Percentiles rank a stretch among this genome's conserved stretches.
These are phyloP conservation scores for Neurospora sp. DNA, from an alignment of 495 filamentous ascomycete species.

Conservation along the genomic window DNA sequence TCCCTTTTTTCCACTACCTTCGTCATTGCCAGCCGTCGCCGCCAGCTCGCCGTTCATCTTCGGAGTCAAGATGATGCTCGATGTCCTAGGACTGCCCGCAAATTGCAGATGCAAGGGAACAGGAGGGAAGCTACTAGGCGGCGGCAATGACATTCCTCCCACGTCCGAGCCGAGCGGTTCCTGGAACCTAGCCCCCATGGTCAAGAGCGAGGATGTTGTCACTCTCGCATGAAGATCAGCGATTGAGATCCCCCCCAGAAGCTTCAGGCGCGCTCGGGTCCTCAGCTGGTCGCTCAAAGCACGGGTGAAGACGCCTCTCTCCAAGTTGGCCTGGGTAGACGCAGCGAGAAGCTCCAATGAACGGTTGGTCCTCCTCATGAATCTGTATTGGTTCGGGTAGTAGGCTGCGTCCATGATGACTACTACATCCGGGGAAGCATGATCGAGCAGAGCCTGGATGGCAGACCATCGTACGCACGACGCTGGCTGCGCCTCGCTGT, in stretches of 20 bases:
- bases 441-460: slow-evolving; percentile 38
- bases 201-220: neutral
- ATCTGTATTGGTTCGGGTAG: slow-evolving; percentile 23
- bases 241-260: slow-evolving; percentile 27
- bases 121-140: neutral
- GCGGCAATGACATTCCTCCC: neutral
- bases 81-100: slow-evolving; percentile 31
- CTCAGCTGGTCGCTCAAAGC: slow-evolving; percentile 32
- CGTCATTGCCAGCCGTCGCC: neutral
- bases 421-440: slow-evolving; percentile 34
- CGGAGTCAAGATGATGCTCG: slow-evolving; percentile 36
- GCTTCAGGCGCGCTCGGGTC: slow-evolving; percentile 27
- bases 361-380: neutral
- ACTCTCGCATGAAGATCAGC: slow-evolving; percentile 36
- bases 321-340: slow-evolving; percentile 34
- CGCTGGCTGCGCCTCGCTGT: slow-evolving; percentile 20
- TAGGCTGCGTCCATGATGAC: slow-evolving; percentile 43
- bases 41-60: neutral
- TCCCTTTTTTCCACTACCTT: neutral
- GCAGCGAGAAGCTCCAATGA: slow-evolving; percentile 39
- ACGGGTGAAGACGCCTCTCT: slow-evolving; percentile 34
- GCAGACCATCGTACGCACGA: slow-evolving; percentile 35
- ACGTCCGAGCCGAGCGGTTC: neutral
- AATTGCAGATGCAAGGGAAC: slow-evolving; percentile 38
- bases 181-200: slow-evolving; percentile 25